Percentiles rank a stretch among this genome's conserved stretches.
phyloP scores from a whole-genome alignment of 2,329 filamentous ascomycete genomes.

The Thermomyces lanuginosus region DNA sequence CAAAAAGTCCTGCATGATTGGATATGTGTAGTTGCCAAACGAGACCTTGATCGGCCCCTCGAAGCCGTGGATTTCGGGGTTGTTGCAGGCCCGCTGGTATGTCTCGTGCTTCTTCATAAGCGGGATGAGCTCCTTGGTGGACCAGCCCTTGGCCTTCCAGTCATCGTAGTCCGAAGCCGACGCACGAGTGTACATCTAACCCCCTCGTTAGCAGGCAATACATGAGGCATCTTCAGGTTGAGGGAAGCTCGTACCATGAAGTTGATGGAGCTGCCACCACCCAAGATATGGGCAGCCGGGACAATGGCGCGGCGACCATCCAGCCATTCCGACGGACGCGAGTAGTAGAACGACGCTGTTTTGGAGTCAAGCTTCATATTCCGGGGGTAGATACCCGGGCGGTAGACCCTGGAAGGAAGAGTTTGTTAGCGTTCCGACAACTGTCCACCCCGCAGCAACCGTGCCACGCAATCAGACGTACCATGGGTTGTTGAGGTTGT shows the following conservation, averaged over 20 bases:
- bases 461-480: too few relatives aligned
- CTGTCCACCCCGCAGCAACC: too few relatives aligned
- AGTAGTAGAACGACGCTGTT: constrained; percentile 69
- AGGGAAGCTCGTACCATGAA: constrained; percentile 43
- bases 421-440: too few relatives aligned
- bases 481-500: constrained; percentile 61
- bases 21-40: constrained; percentile 66
- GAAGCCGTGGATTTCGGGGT: constrained; percentile 51
- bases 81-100: constrained; percentile 50
- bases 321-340: constrained; percentile 55
- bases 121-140: constrained; percentile 55
- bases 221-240: background rate
- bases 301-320: constrained; percentile 55
- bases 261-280: constrained; percentile 59
- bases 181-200: constrained; percentile 54
- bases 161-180: constrained; percentile 61
- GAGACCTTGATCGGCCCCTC: constrained; percentile 71
- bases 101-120: constrained; percentile 71
- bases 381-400: constrained; percentile 58
- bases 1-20: constrained; percentile 67
- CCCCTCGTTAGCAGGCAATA: constrained; percentile 4
- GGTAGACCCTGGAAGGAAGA: constrained; percentile 42
- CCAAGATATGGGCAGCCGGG: constrained; percentile 56
- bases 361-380: constrained; percentile 72
- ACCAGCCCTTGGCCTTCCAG: constrained; percentile 67